A percentile compares a stretch with the other conserved stretches of the same genome.
phyloP scores from a whole-genome alignment of 257 asterid species.

The Asclepias syriaca region DNA sequence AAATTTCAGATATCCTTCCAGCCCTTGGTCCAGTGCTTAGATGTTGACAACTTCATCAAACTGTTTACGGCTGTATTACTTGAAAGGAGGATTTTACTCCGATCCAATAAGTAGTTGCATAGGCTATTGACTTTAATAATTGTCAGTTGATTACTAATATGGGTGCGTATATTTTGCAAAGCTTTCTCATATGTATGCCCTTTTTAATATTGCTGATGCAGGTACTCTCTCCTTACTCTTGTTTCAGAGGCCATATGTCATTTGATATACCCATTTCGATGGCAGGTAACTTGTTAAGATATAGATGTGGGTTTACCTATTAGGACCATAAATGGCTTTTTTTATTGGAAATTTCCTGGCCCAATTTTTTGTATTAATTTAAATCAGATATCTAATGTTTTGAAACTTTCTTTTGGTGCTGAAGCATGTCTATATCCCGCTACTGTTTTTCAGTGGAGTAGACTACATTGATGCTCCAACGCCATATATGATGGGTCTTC shows the following conservation, averaged over 20 bases:
- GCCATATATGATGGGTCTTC: conserved; percentile 99
- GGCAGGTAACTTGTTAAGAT: conserved; percentile 63
- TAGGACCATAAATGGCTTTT: neutral
- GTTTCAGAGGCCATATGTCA: conserved; percentile 98
- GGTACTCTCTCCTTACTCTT: conserved; percentile 91
- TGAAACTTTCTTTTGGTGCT: conserved; percentile 58
- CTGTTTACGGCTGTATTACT: conserved; percentile 86
- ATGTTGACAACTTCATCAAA: conserved; percentile 90
- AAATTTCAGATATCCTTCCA: conserved; percentile 86
- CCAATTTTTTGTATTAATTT: conserved; percentile 22
- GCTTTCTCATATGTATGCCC: neutral
- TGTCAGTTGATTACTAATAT: neutral
- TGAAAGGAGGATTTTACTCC: conserved; percentile 92
- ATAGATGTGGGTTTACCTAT: conserved; percentile 6
- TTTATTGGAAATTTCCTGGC: conserved; percentile 12
- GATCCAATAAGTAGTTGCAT: conserved; percentile 73
- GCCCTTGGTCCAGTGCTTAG: conserved; percentile 95
- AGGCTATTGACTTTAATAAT: conserved; percentile 17
- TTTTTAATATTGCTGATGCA: conserved; percentile 25
- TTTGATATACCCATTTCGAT: conserved; percentile 93
- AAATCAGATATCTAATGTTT: conserved; percentile 44
- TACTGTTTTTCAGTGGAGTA: conserved; percentile 99
- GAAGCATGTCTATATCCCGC: conserved; percentile 99
- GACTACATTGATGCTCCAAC: conserved; percentile 99
- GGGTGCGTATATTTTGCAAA: neutral